phyloP scores from a whole-genome alignment of 1,284 basidiomycete species.

The Cerioporus squamosus region DNA sequence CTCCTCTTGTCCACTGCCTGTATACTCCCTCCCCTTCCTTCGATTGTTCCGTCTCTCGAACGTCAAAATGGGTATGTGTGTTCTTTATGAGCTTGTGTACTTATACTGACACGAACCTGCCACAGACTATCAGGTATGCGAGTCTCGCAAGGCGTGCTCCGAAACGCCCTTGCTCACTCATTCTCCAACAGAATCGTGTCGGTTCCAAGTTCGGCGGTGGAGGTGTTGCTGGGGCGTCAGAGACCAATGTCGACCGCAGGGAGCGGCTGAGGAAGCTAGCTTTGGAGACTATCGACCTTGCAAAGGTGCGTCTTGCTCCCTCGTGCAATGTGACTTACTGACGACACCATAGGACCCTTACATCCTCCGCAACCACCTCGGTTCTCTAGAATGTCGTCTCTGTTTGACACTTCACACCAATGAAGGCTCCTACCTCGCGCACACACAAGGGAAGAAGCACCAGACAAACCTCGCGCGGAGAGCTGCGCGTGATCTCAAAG shows the following conservation, averaged over 20 bases:
- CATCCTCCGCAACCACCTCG: slow-evolving; percentile 97
- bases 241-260: slow-evolving; percentile 94
- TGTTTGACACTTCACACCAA: slow-evolving; percentile 99
- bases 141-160: too few species aligned
- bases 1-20: not conserved
- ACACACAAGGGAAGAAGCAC: slow-evolving; percentile 99
- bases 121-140: slow-evolving; percentile 50
- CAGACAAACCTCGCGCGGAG: slow-evolving; percentile 97
- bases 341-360: slow-evolving; percentile 82
- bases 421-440: slow-evolving; percentile 98
- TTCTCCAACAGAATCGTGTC: slow-evolving; percentile 78
- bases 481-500: slow-evolving; percentile 95
- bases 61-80: slow-evolving; percentile 19
- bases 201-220: slow-evolving; percentile 96
- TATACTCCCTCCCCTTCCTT: not conserved
- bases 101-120: not conserved
- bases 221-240: slow-evolving; percentile 90
- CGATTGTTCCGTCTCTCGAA: not conserved
- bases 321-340: not conserved
- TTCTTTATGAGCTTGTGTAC: not conserved
- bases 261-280: slow-evolving; percentile 96
- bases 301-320: slow-evolving; percentile 64
- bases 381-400: slow-evolving; percentile 96
- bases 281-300: slow-evolving; percentile 94
- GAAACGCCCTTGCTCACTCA: slow-evolving; percentile 1